Percentiles rank a stretch among this genome's conserved stretches.
Conservation (phyloP, 495 filamentous ascomycete species). For the Astrothelium subdiscretum region DNA sequence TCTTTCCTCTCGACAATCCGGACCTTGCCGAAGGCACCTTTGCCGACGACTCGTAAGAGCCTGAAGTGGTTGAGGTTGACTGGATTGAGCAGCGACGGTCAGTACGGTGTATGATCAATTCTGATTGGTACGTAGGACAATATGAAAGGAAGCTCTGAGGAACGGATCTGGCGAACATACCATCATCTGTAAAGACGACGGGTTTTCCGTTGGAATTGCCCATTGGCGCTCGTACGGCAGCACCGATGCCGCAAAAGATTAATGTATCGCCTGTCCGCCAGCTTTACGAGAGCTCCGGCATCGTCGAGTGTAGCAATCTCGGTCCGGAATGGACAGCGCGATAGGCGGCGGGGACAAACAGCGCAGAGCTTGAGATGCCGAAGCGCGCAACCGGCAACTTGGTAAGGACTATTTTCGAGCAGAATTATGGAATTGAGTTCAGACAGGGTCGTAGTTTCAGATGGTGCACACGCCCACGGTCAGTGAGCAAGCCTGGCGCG, state of each 20-base stretch:
- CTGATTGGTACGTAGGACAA: neutral
- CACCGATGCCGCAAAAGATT: neutral
- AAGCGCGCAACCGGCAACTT: neutral
- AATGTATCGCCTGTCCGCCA: neutral
- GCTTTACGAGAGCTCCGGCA: neutral
- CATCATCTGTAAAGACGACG: conserved; percentile 83
- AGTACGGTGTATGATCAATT: conserved; percentile 3
- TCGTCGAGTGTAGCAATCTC: neutral
- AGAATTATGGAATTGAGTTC: neutral
- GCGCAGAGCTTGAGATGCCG: neutral
- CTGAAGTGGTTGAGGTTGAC: conserved; percentile 98
- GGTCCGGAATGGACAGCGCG: neutral
- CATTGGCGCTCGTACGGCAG: conserved; percentile 40
- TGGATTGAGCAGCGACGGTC: conserved; percentile 24
- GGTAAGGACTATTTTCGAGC: neutral
- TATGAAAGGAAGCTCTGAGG: neutral
- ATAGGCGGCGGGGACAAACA: neutral
- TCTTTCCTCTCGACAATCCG: conserved; percentile 97
- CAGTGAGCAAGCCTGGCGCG: neutral
- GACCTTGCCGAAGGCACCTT: conserved; percentile 96
- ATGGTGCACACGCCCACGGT: neutral
- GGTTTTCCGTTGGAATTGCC: conserved; percentile 92
- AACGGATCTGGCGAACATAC: conserved; percentile 41
- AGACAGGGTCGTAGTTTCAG: neutral
- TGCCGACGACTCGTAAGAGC: conserved; percentile 86